Percentiles rank a stretch among this genome's conserved stretches.
Conservation (phyloP, 2,329 filamentous ascomycete genomes). For the Myriangium duriaei region DNA sequence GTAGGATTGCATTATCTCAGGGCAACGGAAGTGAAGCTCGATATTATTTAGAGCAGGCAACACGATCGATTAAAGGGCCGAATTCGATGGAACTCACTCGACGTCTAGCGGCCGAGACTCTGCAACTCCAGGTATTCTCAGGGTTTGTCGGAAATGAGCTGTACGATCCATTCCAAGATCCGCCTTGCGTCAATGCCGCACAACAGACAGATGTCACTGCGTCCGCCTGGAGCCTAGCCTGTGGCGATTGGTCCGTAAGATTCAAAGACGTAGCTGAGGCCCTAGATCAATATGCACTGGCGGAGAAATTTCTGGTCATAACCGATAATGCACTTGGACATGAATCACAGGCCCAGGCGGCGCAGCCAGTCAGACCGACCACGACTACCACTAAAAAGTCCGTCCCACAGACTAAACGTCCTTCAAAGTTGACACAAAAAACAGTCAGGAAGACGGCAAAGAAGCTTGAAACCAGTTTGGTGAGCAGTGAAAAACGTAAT, state of each 20-base stretch:
- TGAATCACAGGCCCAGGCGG: too few species aligned
- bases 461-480: too few species aligned
- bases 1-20: background rate
- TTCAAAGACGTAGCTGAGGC: background rate
- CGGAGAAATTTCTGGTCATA: background rate
- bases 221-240: background rate
- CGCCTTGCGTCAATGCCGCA: background rate
- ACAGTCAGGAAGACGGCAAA: too few species aligned
- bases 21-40: background rate
- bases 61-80: background rate
- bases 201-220: background rate
- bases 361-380: too few species aligned
- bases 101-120: background rate
- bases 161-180: background rate
- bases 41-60: background rate
- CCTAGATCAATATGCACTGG: conserved; percentile 1
- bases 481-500: too few species aligned
- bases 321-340: too few species aligned
- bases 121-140: background rate
- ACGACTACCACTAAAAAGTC: too few species aligned
- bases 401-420: too few species aligned
- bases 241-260: conserved; percentile 3
- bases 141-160: background rate
- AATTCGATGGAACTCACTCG: background rate
- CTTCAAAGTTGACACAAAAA: too few species aligned